Percentiles rank a stretch among this genome's conserved stretches.
phyloP scores from a whole-genome alignment of 768 basidiomycete genomes.

The Termitomyces sp. region DNA sequence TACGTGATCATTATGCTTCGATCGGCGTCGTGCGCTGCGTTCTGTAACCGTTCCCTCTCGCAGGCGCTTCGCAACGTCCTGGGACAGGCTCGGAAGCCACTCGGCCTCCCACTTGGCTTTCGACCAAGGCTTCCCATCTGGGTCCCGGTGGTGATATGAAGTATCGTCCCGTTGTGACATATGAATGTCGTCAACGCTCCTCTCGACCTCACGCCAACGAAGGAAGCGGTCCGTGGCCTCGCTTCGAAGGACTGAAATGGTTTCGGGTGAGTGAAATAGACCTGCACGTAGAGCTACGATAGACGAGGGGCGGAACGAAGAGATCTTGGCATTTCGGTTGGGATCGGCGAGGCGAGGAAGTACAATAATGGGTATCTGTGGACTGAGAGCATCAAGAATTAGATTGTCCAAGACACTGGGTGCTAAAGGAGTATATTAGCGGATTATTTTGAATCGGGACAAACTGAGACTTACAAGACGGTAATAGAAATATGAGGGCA shows the following conservation, averaged over 20 bases:
- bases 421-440: slow-evolving; percentile 20
- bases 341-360: slow-evolving; percentile 39
- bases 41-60: slow-evolving; percentile 34
- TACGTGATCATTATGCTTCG: not conserved
- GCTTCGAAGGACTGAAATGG: slow-evolving; percentile 48
- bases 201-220: slow-evolving; percentile 69
- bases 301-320: slow-evolving; percentile 54
- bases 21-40: slow-evolving; percentile 6
- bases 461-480: slow-evolving; percentile 36
- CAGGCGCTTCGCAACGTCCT: slow-evolving; percentile 52
- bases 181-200: slow-evolving; percentile 44
- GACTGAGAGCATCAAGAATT: slow-evolving; percentile 46
- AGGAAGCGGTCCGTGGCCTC: slow-evolving; percentile 71
- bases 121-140: slow-evolving; percentile 40
- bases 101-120: slow-evolving; percentile 66
- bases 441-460: not conserved
- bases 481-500: slow-evolving; percentile 51
- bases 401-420: slow-evolving; percentile 37
- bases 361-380: slow-evolving; percentile 55
- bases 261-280: slow-evolving; percentile 64
- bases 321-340: slow-evolving; percentile 35
- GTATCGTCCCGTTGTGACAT: slow-evolving; percentile 23
- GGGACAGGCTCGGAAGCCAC: slow-evolving; percentile 58
- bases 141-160: slow-evolving; percentile 9
- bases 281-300: slow-evolving; percentile 50